These are phyloP conservation scores for Aspergillus hiratsukae DNA, from an alignment of 2,329 filamentous ascomycete genomes.

Conservation along the genomic window DNA sequence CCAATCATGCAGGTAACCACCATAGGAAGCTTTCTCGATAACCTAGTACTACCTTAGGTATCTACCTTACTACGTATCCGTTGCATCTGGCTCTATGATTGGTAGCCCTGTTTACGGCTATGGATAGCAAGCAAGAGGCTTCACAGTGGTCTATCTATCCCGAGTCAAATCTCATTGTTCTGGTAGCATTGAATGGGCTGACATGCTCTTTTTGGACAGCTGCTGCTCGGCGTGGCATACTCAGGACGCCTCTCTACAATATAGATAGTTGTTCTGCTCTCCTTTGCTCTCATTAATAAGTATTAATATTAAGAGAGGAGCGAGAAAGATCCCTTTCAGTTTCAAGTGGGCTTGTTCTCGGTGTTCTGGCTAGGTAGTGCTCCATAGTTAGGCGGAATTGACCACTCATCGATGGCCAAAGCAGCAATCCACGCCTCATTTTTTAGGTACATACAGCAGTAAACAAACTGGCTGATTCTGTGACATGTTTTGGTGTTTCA, in stretches of 20 bases:
- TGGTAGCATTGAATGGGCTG: background rate
- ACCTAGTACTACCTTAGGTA: too few relatives aligned
- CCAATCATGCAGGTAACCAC: background rate
- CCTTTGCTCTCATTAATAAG: background rate
- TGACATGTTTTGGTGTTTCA: background rate
- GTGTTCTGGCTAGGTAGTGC: background rate
- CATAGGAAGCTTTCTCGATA: background rate
- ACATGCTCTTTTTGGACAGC: background rate
- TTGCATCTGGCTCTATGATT: background rate
- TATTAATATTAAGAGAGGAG: background rate
- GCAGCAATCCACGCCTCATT: constrained; percentile 17
- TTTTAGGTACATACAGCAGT: constrained; percentile 6
- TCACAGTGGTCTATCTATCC: background rate
- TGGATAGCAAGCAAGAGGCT: too few relatives aligned
- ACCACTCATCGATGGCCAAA: constrained; percentile 15
- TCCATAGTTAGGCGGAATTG: background rate
- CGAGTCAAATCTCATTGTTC: background rate
- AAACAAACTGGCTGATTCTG: background rate
- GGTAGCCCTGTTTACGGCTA: background rate
- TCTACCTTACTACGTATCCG: too few relatives aligned
- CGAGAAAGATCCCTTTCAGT: background rate
- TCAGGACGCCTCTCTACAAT: background rate
- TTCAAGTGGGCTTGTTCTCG: background rate
- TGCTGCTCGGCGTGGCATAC: background rate
- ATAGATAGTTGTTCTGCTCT: background rate